These are phyloP conservation scores for Acer campestre DNA, from an alignment of 345 rosid genomes.

Conservation along the genomic window DNA sequence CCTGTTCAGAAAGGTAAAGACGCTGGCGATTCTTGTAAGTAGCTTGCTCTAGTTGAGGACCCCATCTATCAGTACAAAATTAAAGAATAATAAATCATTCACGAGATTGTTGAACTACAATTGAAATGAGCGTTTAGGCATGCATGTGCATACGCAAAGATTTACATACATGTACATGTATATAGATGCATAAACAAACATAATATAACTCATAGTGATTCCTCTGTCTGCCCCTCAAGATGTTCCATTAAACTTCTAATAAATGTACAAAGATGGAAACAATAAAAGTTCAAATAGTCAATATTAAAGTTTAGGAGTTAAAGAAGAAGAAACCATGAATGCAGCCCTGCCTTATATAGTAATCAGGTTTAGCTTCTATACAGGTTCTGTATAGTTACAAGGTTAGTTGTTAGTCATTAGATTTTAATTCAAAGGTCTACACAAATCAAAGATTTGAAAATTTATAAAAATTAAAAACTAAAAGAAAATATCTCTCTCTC, in stretches of 20 bases:
- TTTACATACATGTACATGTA: background rate
- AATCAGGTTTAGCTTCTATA: background rate
- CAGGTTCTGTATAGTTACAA: no score
- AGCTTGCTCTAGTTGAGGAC: constrained; percentile 70
- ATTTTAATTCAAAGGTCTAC: no score
- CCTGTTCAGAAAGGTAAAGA: constrained; percentile 73
- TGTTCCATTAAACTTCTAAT: background rate
- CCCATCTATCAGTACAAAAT: constrained; percentile 50
- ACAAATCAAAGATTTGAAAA: no score
- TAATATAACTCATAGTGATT: background rate
- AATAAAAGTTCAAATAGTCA: background rate
- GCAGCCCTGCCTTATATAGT: background rate
- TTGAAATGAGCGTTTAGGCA: background rate
- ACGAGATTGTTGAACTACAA: background rate
- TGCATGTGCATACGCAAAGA: background rate
- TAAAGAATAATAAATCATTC: background rate
- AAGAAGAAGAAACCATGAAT: background rate
- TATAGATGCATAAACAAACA: background rate
- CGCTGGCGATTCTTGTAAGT: constrained; percentile 72
- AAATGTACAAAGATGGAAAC: background rate
- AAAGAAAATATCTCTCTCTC: no score
- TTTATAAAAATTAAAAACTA: no score
- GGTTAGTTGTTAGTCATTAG: no score
- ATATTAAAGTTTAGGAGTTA: background rate
- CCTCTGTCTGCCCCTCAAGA: background rate